Percentiles rank a stretch among this genome's conserved stretches.
These are phyloP conservation scores for Kwoniella mangroviensis DNA, from an alignment of 768 basidiomycete species.

Conservation along the genomic window DNA sequence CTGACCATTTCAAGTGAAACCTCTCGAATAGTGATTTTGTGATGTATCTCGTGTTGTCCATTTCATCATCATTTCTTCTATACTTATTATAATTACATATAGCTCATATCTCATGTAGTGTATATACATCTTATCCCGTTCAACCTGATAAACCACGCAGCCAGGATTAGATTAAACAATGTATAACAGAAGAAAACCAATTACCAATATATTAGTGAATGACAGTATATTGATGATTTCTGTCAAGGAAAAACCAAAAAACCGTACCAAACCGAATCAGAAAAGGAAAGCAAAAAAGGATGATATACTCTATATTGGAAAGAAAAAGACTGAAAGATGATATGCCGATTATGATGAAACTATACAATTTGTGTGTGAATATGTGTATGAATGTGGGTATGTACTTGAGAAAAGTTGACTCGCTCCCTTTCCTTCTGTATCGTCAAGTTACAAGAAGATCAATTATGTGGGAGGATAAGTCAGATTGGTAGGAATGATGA, in stretches of 20 bases:
- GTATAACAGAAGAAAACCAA: neutral
- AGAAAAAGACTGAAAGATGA: neutral
- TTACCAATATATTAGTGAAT: too few relatives aligned
- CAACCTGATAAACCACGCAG: neutral
- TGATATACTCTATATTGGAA: neutral
- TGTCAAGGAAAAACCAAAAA: neutral
- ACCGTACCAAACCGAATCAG: neutral
- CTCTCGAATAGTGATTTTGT: too few relatives aligned
- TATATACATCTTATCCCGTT: too few relatives aligned
- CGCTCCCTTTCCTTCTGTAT: too few relatives aligned
- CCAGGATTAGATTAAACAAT: neutral
- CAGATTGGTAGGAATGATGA: slow-evolving; percentile 45
- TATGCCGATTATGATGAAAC: neutral
- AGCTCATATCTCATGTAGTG: too few relatives aligned
- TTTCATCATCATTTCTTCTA: too few relatives aligned
- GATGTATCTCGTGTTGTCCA: too few relatives aligned
- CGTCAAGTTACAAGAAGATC: neutral
- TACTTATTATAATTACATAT: too few relatives aligned
- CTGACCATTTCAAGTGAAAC: too few relatives aligned
- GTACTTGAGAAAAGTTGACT: neutral
- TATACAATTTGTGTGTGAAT: neutral
- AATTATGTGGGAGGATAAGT: slow-evolving; percentile 25
- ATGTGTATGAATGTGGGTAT: neutral
- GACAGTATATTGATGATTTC: neutral
- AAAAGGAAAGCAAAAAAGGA: neutral